Conservation (phyloP, 139 green algal species). For the Desmodesmus armatus region DNA sequence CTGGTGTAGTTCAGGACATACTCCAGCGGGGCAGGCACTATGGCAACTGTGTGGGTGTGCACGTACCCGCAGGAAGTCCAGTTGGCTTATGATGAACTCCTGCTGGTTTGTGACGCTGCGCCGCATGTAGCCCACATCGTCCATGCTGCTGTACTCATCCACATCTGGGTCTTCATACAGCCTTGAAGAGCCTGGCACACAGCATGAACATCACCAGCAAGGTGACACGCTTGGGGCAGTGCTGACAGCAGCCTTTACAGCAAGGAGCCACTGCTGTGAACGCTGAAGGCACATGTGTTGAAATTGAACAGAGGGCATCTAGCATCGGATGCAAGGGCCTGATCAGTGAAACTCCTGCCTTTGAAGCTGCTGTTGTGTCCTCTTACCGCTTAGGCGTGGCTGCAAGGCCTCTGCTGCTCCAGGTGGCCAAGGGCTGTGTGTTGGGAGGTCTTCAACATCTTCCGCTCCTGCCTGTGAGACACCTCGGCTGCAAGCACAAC, state of each 20-base stretch:
- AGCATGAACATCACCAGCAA: slow-evolving; percentile 2
- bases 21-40: too few relatives aligned
- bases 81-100: slow-evolving; percentile 65
- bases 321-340: neutral
- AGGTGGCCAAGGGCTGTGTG: slow-evolving; percentile 6
- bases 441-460: neutral
- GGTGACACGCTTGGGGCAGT: neutral
- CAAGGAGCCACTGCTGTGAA: neutral
- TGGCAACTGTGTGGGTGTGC: too few relatives aligned
- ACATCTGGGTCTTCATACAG: slow-evolving; percentile 55
- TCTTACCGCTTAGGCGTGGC: slow-evolving; percentile 23
- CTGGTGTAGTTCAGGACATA: too few relatives aligned
- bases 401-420: slow-evolving; percentile 1
- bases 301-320: neutral
- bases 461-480: slow-evolving; percentile 23
- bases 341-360: too few relatives aligned
- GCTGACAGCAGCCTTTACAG: neutral
- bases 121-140: slow-evolving; percentile 76
- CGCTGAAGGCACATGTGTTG: neutral
- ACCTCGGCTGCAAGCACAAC: neutral
- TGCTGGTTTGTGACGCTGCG: slow-evolving; percentile 61
- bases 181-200: neutral
- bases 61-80: slow-evolving; percentile 55
- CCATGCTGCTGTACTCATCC: slow-evolving; percentile 82
- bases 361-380: too few relatives aligned